Evolutionary conservation across 1,139 yeast genomes (phyloP), one percentile per base, ranked within the genome.

Genomic region (Chernovozyma aurita): DNA sequence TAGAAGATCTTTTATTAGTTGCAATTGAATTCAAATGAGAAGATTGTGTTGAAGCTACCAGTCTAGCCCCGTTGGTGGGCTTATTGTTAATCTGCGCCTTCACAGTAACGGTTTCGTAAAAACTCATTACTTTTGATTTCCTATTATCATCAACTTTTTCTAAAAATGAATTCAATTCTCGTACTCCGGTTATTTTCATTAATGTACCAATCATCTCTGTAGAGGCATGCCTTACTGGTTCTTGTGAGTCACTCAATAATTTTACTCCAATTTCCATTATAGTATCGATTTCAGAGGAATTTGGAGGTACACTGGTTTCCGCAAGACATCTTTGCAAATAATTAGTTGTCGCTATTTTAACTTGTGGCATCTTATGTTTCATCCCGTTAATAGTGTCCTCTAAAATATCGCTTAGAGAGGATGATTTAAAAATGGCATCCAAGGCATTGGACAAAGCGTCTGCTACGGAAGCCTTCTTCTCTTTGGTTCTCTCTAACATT

Each of bases 291-390:
- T 84, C 87, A 2, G 62, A 47, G 4, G 65, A 53, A 6, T 63
- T 61, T 2, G 94, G 94, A 0, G 76, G 56, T 1, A 48, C 46
- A 11, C 56, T 57, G 0, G 86, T 71, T 13, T 68, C 61, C 18
- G 72, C 65, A 43, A 92, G 64, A 49, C 94, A 78, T 47, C 86
- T 70, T 30, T 76, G 76, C 30, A 90, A 62, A 49, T 71, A 85
- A 45, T 72, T 74, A 7, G 85, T 74, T 13, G 84, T 62, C 36
- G 88, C 85, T 33, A 84, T 73, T 50, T 83, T 82, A 25, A 87
- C 78, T 49, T 81, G 94, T 0, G 98, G 97, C 1, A 87, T 85
- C 57, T 85, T 87, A 59, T 85, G 86, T 32, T 69, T 70, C 75
- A 84, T 73, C 25, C 76, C 76, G 21, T 62, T 69, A 14, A 85